Evolutionary conservation across 1,284 basidiomycete species (phyloP), one percentile per base, ranked within the genome.

Genomic region (Hemileccinum hortonii): DNA sequence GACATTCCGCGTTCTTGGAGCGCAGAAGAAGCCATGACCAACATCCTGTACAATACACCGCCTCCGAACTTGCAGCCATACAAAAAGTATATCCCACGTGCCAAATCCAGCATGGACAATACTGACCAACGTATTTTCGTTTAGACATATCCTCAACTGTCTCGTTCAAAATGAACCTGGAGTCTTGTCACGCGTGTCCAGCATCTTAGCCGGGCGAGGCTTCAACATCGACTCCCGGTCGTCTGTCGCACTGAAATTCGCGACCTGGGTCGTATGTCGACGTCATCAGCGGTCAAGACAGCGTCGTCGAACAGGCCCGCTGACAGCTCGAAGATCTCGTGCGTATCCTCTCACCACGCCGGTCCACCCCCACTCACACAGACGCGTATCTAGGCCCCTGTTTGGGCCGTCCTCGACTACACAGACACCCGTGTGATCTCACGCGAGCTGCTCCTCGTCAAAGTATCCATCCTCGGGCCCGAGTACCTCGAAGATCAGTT

Each of bases 161-260:
- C 24, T 24, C 24, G 24, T 24, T 24, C 24, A 24, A 24, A 24
- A 24, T 24, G 24, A 24, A 24, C 24, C 24, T 7, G 24, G 24
- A 24, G 24, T 24, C 24, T 24, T 24, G 24, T 24, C 24, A 24
- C 24, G 24, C 24, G 24, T 24, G 24, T 96, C 96, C 6, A 97
- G 97, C 58, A 98, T 96, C 61, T 82, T 99, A 29, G 97, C 97
- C 22, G 97, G 93, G 38, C 81, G 97, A 59, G 97, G 97, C 2
- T 98, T 99, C 81, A 99, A 99, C 79, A 98, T 96, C 66, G 97
- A 99, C 75, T 98, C 95, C 19, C 81, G 55, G 97, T 99, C 61
- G 97, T 99, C 22, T 99, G 97, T 74, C 86, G 92, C 53, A 99
- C 97, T 42, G 97, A 99, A 74, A 94, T 99, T 61, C 86, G 92